Evolutionary conservation across 176 grass and related monocot species (phyloP).

Genomic region (Bolboschoenus planiculmis): DNA sequence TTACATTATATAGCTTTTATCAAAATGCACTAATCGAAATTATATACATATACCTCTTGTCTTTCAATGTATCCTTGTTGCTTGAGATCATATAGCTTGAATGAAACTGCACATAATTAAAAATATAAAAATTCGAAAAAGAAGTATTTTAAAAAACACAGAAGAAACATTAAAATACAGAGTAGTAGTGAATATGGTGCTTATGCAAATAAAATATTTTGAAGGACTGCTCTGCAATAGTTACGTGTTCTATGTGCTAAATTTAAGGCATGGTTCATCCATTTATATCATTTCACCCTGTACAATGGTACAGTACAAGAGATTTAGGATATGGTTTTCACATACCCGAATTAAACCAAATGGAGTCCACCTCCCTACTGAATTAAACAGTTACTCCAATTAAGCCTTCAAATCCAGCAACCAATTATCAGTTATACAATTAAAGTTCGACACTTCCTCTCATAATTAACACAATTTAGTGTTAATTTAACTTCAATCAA

Average conservation of each 20-base stretch:
- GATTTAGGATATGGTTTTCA: background rate
- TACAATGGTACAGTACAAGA: background rate
- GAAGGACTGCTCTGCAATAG: background rate
- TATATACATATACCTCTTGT: conserved; percentile 69
- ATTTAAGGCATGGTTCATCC: background rate
- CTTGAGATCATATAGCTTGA: conserved; percentile 95
- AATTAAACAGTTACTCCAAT: background rate
- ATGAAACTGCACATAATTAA: conserved; percentile 61
- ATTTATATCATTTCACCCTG: background rate
- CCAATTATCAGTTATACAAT: background rate
- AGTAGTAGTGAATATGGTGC: background rate
- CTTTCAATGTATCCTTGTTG: conserved; percentile 97
- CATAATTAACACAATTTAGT: background rate
- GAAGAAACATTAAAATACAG: conserved; percentile 2
- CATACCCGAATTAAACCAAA: background rate
- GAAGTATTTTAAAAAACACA: background rate
- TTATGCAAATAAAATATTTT: background rate
- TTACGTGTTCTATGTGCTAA: background rate
- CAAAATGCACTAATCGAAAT: background rate
- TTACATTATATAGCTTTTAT: background rate
- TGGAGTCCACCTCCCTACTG: background rate
- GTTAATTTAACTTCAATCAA: background rate
- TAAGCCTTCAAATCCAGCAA: background rate
- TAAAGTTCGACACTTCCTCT: background rate
- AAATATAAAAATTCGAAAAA: background rate